Evolutionary conservation across 495 filamentous ascomycete species (phyloP).

Genomic region (Tirmania nivea): DNA sequence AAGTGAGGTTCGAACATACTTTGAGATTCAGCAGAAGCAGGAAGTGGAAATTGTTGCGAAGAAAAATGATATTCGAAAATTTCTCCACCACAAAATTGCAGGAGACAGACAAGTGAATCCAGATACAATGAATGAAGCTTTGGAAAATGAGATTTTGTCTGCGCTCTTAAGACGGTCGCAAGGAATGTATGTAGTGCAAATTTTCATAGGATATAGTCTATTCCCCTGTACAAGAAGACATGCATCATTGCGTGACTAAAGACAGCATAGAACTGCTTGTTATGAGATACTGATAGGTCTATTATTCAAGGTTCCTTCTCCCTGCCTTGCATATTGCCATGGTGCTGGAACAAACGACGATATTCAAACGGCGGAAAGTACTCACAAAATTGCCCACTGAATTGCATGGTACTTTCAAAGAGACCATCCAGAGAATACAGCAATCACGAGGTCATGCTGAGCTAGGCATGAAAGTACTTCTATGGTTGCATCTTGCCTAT

Average conservation of each 20-base stretch:
- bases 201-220: too few species aligned
- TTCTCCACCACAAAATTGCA: not conserved
- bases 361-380: not conserved
- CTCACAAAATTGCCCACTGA: not conserved
- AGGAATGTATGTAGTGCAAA: too few species aligned
- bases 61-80: not conserved
- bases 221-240: too few species aligned
- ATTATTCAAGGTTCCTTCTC: not conserved
- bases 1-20: not conserved
- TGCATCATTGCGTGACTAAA: too few species aligned
- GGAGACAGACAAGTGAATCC: not conserved
- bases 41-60: not conserved
- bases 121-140: not conserved
- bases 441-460: not conserved
- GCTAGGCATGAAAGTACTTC: not conserved
- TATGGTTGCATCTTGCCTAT: not conserved
- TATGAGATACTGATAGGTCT: not conserved
- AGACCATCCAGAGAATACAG: not conserved
- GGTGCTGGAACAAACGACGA: not conserved
- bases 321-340: not conserved
- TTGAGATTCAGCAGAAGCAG: not conserved
- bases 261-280: too few species aligned
- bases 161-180: too few species aligned
- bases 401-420: not conserved
- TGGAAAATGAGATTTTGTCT: not conserved